Conservation (phyloP, 176 grass and related monocot species). For the Musa schizocarpa region DNA sequence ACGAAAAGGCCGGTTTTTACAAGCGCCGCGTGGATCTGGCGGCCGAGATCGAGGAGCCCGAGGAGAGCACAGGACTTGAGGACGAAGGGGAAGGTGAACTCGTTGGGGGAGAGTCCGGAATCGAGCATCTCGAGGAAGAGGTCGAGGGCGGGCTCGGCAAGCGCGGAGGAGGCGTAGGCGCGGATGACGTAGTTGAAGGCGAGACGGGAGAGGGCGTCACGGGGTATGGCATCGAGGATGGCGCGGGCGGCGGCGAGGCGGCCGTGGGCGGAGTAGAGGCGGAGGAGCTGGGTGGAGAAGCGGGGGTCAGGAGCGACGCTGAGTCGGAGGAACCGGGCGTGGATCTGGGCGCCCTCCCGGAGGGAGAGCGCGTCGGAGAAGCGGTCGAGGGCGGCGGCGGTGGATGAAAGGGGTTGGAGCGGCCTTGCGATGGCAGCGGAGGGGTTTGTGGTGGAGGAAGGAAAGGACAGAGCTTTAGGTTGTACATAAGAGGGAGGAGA, state of each 20-base stretch:
- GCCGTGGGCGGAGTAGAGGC: constrained; percentile 1
- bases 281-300: constrained; percentile 2
- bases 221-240: constrained; percentile 10
- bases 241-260: constrained; percentile 11
- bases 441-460: not conserved
- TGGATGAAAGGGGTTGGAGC: not conserved
- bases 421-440: not conserved
- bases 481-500: constrained; percentile 1
- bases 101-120: constrained; percentile 8
- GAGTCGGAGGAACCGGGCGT: constrained; percentile 6
- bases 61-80: constrained; percentile 30
- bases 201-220: constrained; percentile 16
- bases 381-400: not conserved
- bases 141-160: constrained; percentile 18
- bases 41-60: constrained; percentile 25
- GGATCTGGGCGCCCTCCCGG: constrained; percentile 3
- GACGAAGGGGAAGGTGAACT: constrained; percentile 28
- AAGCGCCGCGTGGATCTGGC: constrained; percentile 33
- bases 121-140: constrained; percentile 30
- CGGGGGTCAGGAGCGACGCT: not conserved
- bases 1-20: constrained; percentile 26
- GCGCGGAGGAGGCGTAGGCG: constrained; percentile 18
- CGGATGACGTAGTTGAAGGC: constrained; percentile 25
- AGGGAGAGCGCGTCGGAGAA: constrained; percentile 3
- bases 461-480: not conserved